Evolutionary conservation across 352 stramenopile genomes (phyloP), one percentile per base, ranked within the genome.

Genomic region (Phytophthora fragariae): DNA sequence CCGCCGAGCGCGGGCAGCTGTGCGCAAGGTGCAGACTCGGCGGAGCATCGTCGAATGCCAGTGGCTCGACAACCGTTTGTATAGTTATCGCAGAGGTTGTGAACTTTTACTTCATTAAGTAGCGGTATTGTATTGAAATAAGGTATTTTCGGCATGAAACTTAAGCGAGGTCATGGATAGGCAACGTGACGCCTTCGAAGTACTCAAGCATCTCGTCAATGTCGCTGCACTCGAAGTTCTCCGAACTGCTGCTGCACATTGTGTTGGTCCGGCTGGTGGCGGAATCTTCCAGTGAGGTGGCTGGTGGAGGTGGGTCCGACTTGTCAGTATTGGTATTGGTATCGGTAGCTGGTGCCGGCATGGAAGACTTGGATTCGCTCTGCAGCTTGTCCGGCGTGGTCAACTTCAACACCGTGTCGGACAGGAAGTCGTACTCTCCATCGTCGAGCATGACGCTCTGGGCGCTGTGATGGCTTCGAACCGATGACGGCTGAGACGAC

Each of bases 161-260:
- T 31, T 31, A 31, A 31, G 27, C 27, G 27, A 31, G 27, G 27
- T 31, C 27, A 31, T 79, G 91, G 47, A 92, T 81, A n/a, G 83
- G 82, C 37, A 93, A 61, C 1, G 76, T 85, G 17, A 94, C 76
- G 58, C 75, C 76, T 68, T 92, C 82, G 73, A 92, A 92, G 74
- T 90, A 94, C 65, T 92, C 87, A 52, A 91, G 76, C 77, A 94
- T 83, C 49, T 90, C 84, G 77, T 92, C 86, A 46, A 93, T 91
- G 49, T 89, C 81, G 57, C 60, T 65, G 37, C 55, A 82, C 55
- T 84, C 74, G 3, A 84, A 72, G 44, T 73, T 71, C 24, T 86
- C 73, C 7, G 67, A 77, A 41, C 59, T 82, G 58, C 64, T 79
- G 54, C 62, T 80, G 44, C 61, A 73, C 21, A 71, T 63, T 56